A percentile compares a stretch with the other conserved stretches of the same genome.
phyloP scores from a whole-genome alignment of 768 basidiomycete genomes.

The Nevesoporus exiguus region DNA sequence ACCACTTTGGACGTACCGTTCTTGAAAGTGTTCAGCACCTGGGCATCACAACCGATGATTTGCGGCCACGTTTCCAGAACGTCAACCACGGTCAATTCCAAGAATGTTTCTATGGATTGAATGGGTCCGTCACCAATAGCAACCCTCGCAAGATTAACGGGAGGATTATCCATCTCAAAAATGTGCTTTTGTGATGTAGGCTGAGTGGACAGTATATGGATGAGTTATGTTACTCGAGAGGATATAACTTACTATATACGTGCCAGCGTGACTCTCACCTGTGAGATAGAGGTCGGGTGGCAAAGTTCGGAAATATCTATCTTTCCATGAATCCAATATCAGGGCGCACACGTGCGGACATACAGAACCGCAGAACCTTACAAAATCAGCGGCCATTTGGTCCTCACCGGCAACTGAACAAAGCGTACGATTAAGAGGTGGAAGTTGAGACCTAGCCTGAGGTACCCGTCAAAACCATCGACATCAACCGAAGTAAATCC shows the following conservation, averaged over 20 bases:
- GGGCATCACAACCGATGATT: constrained; percentile 64
- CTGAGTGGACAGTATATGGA: constrained; percentile 35
- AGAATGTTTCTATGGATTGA: constrained; percentile 45
- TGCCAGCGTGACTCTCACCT: constrained; percentile 74
- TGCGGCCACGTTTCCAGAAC: constrained; percentile 74
- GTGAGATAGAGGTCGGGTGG: constrained; percentile 64
- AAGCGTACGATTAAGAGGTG: not conserved
- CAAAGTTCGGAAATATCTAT: constrained; percentile 68
- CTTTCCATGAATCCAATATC: constrained; percentile 71
- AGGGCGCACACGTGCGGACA: not conserved
- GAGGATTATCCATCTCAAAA: constrained; percentile 57
- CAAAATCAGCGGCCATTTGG: constrained; percentile 50
- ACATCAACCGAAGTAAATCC: too few species aligned
- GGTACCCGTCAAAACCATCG: too few species aligned
- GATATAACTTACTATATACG: constrained; percentile 53
- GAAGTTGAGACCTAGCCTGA: too few species aligned
- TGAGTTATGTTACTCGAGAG: constrained; percentile 45
- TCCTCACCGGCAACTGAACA: constrained; percentile 57
- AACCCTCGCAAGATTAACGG: constrained; percentile 64
- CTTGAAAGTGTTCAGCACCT: constrained; percentile 62
- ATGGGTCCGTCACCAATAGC: constrained; percentile 67
- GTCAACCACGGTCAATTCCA: constrained; percentile 52
- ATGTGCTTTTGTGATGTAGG: constrained; percentile 71
- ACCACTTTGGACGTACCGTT: constrained; percentile 46
- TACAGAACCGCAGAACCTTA: constrained; percentile 21